Conservation (phyloP, 192 early-diverging fungal species). For the Lobosporangium transversale region DNA sequence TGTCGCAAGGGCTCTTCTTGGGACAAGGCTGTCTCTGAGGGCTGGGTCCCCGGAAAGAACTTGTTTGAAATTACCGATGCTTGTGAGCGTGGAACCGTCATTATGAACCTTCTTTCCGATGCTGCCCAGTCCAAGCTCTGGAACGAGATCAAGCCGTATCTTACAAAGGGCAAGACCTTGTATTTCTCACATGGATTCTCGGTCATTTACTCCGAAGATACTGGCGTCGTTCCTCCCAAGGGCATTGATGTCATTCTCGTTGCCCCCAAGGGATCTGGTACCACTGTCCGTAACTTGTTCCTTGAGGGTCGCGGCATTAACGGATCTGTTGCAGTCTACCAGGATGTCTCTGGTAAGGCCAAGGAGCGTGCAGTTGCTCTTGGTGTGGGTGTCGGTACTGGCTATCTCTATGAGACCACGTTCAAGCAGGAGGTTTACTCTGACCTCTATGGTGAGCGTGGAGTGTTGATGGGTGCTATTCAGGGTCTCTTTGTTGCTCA, state of each 20-base stretch:
- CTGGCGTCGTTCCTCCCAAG: conserved; percentile 87
- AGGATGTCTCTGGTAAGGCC: conserved; percentile 94
- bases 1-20: conserved; percentile 90
- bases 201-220: conserved; percentile 93
- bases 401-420: conserved; percentile 97
- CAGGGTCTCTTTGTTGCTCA: conserved; percentile 96
- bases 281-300: conserved; percentile 95
- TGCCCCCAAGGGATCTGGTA: conserved; percentile 96
- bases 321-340: conserved; percentile 94
- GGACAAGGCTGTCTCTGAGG: conserved; percentile 92
- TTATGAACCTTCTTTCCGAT: conserved; percentile 96
- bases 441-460: conserved; percentile 96
- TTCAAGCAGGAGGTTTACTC: conserved; percentile 98
- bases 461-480: conserved; percentile 98
- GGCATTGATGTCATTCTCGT: conserved; percentile 96
- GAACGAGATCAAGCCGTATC: conserved; percentile 83
- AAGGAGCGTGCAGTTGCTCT: conserved; percentile 91
- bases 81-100: conserved; percentile 86
- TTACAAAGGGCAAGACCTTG: conserved; percentile 97
- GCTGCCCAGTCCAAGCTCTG: conserved; percentile 95
- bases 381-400: conserved; percentile 94
- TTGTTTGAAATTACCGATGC: conserved; percentile 95
- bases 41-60: conserved; percentile 95
- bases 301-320: conserved; percentile 97
- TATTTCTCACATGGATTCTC: conserved; percentile 99